Conservation (phyloP, 108 stramenopile species). For the Nitzschia putrida region DNA sequence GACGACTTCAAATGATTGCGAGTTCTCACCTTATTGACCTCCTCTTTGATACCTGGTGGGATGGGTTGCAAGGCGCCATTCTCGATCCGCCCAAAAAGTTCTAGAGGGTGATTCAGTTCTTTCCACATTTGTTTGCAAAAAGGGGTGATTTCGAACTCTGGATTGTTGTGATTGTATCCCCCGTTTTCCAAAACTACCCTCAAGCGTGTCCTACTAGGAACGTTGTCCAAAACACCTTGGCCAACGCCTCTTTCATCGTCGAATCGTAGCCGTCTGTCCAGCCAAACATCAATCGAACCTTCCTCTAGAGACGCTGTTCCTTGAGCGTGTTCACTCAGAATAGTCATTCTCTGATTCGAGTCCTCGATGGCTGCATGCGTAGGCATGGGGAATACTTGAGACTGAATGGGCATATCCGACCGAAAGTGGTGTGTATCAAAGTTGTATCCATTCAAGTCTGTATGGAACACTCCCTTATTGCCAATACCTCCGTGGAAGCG, state of each 20-base stretch:
- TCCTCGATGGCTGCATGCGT: conserved; percentile 64
- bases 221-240: conserved; percentile 61
- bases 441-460: conserved; percentile 69
- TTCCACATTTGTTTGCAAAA: conserved; percentile 56
- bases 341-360: conserved; percentile 42
- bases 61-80: conserved; percentile 1
- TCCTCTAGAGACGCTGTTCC: conserved; percentile 57
- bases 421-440: conserved; percentile 65
- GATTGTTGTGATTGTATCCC: conserved; percentile 11
- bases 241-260: conserved; percentile 58
- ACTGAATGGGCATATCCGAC: conserved; percentile 60
- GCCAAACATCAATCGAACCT: conserved; percentile 61
- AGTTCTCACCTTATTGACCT: conserved; percentile 21
- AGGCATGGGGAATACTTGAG: conserved; percentile 73
- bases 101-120: conserved; percentile 60
- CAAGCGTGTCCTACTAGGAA: conserved; percentile 56
- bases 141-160: conserved; percentile 51
- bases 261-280: conserved; percentile 54
- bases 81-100: conserved; percentile 37
- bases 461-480: conserved; percentile 63
- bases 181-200: conserved; percentile 48
- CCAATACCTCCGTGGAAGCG: conserved; percentile 43
- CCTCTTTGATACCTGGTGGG: conserved; percentile 1
- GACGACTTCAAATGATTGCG: neutral
- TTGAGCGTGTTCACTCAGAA: conserved; percentile 66